These are phyloP conservation scores for Sutorius australiensis DNA, from an alignment of 768 basidiomycete genomes.

Conservation along the genomic window DNA sequence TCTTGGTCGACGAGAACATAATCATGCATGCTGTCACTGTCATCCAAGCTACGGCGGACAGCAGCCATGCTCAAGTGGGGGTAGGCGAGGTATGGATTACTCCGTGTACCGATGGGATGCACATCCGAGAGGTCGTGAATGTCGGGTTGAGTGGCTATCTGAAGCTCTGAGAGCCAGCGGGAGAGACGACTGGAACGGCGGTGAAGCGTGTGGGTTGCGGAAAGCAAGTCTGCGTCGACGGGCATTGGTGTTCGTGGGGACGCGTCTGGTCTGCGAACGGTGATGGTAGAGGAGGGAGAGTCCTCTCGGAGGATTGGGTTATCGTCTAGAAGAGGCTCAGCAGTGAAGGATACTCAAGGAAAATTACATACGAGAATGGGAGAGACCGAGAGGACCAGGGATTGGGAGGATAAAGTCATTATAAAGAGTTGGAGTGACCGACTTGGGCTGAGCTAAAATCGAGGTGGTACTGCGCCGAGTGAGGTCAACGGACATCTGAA, in stretches of 20 bases:
- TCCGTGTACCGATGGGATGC: constrained; percentile 27
- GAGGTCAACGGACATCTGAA: constrained; percentile 24
- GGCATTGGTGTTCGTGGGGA: constrained; percentile 12
- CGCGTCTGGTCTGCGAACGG: constrained; percentile 25
- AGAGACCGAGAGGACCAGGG: background rate
- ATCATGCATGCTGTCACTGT: constrained; percentile 34
- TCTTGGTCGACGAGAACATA: constrained; percentile 40
- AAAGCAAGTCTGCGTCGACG: constrained; percentile 9
- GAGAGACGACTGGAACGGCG: constrained; percentile 40
- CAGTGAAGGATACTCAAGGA: constrained; percentile 31
- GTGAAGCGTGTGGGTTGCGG: constrained; percentile 19
- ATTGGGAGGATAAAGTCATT: constrained; percentile 15
- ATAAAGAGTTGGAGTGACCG: constrained; percentile 15
- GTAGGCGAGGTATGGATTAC: constrained; percentile 42
- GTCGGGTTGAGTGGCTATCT: constrained; percentile 19
- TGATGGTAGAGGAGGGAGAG: constrained; percentile 33
- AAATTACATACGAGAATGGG: constrained; percentile 20
- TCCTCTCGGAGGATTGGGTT: constrained; percentile 7
- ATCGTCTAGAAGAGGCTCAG: constrained; percentile 25
- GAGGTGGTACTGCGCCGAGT: constrained; percentile 18
- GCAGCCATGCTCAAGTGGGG: constrained; percentile 33
- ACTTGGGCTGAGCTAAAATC: constrained; percentile 12
- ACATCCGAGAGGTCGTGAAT: constrained; percentile 18
- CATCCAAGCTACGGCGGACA: constrained; percentile 30
- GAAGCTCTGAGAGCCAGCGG: constrained; percentile 44